Percentiles rank a stretch among this genome's conserved stretches.
phyloP scores from a whole-genome alignment of 2,329 filamentous ascomycete genomes.

The Pyrenochaeta sp. region DNA sequence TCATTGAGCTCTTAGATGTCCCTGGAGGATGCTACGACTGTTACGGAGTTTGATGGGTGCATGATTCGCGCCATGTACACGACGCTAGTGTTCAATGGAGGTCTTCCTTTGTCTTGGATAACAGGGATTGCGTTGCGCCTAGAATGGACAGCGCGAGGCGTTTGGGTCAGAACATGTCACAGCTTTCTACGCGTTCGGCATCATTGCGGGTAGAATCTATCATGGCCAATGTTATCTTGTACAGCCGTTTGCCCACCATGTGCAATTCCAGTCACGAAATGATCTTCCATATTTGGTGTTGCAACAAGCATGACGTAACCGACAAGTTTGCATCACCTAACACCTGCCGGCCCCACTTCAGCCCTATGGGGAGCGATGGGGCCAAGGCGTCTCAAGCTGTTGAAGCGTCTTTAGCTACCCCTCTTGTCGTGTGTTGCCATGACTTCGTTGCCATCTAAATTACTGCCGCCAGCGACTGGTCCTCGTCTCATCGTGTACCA shows the following conservation, averaged over 20 bases:
- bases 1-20: constrained; percentile 31
- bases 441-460: constrained; percentile 38
- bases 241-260: neutral
- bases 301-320: constrained; percentile 31
- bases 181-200: constrained; percentile 2
- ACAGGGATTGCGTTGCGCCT: constrained; percentile 22
- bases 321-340: neutral
- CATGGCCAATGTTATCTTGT: constrained; percentile 3
- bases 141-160: constrained; percentile 29
- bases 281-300: constrained; percentile 15
- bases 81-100: constrained; percentile 17
- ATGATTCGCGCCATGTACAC: constrained; percentile 22
- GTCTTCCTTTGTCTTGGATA: constrained; percentile 31
- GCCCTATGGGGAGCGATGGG: constrained; percentile 26
- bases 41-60: constrained; percentile 37
- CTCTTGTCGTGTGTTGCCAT: constrained; percentile 21
- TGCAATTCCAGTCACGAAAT: neutral
- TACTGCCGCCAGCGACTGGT: constrained; percentile 47
- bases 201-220: neutral
- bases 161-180: constrained; percentile 28
- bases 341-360: constrained; percentile 35
- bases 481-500: constrained; percentile 66
- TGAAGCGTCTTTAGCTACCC: neutral
- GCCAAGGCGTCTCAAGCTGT: neutral
- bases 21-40: constrained; percentile 38